Conservation (phyloP, 768 basidiomycete species). For the Tulasnella sp. region DNA sequence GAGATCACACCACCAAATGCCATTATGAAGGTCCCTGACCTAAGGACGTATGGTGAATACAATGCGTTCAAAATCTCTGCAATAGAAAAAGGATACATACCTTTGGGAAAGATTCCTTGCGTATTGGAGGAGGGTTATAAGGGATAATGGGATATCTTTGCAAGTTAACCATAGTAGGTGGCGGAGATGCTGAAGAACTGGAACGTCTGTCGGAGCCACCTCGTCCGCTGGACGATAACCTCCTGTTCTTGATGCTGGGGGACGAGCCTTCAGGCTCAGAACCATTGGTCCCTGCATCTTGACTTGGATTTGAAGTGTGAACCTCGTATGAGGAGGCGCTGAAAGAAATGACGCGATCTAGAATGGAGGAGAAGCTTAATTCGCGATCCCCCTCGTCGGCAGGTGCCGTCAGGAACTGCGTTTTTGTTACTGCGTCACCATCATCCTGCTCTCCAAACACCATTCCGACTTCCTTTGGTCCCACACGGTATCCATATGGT, state of each 20-base stretch:
- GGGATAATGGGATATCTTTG: slow-evolving; percentile 14
- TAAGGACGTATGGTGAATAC: background rate
- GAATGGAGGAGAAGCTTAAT: no score
- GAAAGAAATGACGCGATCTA: no score
- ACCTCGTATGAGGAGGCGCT: no score
- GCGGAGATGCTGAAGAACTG: background rate
- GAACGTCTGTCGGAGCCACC: no score
- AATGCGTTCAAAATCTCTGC: background rate
- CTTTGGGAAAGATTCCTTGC: slow-evolving; percentile 9
- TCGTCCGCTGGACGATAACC: no score
- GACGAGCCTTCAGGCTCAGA: background rate
- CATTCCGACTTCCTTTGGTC: background rate
- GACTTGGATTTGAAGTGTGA: background rate
- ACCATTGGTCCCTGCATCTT: background rate
- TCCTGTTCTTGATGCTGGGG: background rate
- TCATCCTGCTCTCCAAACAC: slow-evolving; percentile 12
- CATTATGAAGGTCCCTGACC: slow-evolving; percentile 6
- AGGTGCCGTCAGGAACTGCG: no score
- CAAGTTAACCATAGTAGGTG: background rate
- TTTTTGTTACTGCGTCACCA: no score
- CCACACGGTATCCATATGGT: slow-evolving; percentile 11
- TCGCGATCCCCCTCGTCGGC: no score
- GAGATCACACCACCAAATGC: slow-evolving; percentile 5
- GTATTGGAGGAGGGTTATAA: slow-evolving; percentile 6
- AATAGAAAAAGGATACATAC: background rate